A percentile compares a stretch with the other conserved stretches of the same genome.
phyloP scores from a whole-genome alignment of 2,329 filamentous ascomycete genomes.

The Trichoderma sp. region DNA sequence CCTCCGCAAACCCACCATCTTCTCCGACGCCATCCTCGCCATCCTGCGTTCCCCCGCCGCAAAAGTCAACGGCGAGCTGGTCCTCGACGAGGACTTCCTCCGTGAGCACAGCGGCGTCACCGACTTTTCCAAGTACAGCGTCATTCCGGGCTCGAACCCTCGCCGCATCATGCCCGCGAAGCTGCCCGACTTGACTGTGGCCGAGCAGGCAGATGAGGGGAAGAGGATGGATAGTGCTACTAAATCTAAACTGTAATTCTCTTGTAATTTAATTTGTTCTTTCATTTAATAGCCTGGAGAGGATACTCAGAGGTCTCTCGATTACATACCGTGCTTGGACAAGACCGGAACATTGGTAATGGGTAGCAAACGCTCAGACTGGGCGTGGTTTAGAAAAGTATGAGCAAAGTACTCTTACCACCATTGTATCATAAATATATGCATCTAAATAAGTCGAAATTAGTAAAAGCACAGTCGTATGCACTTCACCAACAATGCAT shows the following conservation, averaged over 20 bases:
- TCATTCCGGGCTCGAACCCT: slow-evolving; percentile 67
- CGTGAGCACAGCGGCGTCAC: slow-evolving; percentile 63
- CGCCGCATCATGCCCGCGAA: slow-evolving; percentile 76
- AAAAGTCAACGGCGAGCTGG: slow-evolving; percentile 70
- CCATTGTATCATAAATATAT: slow-evolving; percentile 12
- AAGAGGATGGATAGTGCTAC: slow-evolving; percentile 67
- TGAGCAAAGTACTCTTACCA: not conserved
- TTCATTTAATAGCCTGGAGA: not conserved
- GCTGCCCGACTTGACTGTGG: slow-evolving; percentile 72
- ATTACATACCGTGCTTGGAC: not conserved
- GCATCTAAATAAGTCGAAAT: not conserved
- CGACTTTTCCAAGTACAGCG: slow-evolving; percentile 73
- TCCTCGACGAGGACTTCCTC: slow-evolving; percentile 82
- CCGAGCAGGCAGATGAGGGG: slow-evolving; percentile 81
- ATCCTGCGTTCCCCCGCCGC: slow-evolving; percentile 65
- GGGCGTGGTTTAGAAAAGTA: not conserved
- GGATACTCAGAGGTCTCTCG: not conserved
- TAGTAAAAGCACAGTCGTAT: not conserved
- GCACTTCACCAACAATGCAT: not conserved
- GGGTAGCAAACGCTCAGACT: not conserved
- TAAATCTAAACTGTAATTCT: slow-evolving; percentile 45
- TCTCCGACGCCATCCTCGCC: slow-evolving; percentile 76
- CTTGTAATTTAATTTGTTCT: not conserved
- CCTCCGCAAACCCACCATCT: slow-evolving; percentile 72
- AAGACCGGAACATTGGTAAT: not conserved